Evolutionary conservation across 2,329 filamentous ascomycete genomes (phyloP), one percentile per base, ranked within the genome.

Genomic region (Akanthomyces lecanii): DNA sequence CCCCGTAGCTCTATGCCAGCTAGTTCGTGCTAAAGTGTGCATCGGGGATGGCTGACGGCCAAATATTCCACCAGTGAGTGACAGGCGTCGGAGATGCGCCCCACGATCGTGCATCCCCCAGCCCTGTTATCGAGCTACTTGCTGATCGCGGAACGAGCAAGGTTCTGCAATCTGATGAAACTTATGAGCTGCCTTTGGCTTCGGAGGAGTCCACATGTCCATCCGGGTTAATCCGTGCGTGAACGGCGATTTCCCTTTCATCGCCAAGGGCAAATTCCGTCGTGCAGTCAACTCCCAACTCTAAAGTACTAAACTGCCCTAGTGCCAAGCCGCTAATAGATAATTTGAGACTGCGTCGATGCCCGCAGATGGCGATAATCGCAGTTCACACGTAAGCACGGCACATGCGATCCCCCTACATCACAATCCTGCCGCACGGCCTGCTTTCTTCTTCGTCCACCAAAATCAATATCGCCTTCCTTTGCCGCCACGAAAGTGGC

Each of bases 311-410:
- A 11, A 8, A 7, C 21, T 5, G 18, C 30, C 2, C 10, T 36
- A 11, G 33, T 11, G 33, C 7, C 33, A 7, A 36, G 30, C 33
- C n/a, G 38, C 38, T 40, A 53, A 53, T 36, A 36, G 8, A 36
- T 33, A 10, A 36, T 36, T 30, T 40, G 33, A 38, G 33, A 53
- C n/a, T 5, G n/a, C 16, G 8, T 25, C 33, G 33, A 53, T 53
- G 51, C 33, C 14, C 47, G 33, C 33, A 50, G 25, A 50, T 28
- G 47, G 47, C 61, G 47, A 50, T 69, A 81, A 82, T 72, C 78
- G 23, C 47, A 50, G 47, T 50, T 50, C 47, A 16, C 78, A 76
- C 81, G 75, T 71, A 59, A 54, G 36, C 36, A 54, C 52, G 36
- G 36, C 52, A 42, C 52, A 23, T 54, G 8, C 5, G 51, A 14